phyloP scores from a whole-genome alignment of 768 basidiomycete genomes.

The Mycena galericulata region DNA sequence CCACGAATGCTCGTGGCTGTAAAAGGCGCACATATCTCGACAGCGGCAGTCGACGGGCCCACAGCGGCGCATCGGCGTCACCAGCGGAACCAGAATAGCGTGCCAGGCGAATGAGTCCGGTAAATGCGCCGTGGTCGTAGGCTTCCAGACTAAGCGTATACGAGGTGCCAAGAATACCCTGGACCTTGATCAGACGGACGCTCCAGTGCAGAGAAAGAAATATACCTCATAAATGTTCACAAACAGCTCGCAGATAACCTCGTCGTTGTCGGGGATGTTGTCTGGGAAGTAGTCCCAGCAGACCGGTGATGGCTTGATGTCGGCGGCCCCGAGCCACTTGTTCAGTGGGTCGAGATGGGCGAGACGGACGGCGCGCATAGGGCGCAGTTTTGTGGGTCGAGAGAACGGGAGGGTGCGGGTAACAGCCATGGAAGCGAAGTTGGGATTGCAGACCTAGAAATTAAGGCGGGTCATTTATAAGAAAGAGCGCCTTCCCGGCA shows the following conservation, averaged over 20 bases:
- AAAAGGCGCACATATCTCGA: not conserved
- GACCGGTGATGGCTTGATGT: not conserved
- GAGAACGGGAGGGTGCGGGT: not conserved
- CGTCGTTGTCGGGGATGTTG: not conserved
- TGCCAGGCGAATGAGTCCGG: not conserved
- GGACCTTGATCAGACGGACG: not conserved
- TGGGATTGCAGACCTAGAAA: not conserved
- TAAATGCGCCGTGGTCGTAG: not conserved
- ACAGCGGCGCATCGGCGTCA: not conserved
- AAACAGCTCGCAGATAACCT: not conserved
- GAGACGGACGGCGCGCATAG: not conserved
- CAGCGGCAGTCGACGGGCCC: slow-evolving; percentile 1
- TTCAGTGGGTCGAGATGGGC: not conserved
- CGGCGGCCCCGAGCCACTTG: not conserved
- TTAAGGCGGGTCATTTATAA: not conserved
- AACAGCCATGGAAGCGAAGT: not conserved
- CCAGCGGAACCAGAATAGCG: not conserved
- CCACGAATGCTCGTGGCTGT: not conserved
- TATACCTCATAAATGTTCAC: not conserved
- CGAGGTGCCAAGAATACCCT: not conserved
- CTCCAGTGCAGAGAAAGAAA: not conserved
- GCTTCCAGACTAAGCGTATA: not conserved
- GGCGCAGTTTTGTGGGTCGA: not conserved
- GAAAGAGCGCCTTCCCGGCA: not conserved
- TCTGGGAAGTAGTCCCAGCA: not conserved